Base-by-base conservation (phyloP, 2,329 filamentous ascomycete species). In the Talaromyces sp. region DNA sequence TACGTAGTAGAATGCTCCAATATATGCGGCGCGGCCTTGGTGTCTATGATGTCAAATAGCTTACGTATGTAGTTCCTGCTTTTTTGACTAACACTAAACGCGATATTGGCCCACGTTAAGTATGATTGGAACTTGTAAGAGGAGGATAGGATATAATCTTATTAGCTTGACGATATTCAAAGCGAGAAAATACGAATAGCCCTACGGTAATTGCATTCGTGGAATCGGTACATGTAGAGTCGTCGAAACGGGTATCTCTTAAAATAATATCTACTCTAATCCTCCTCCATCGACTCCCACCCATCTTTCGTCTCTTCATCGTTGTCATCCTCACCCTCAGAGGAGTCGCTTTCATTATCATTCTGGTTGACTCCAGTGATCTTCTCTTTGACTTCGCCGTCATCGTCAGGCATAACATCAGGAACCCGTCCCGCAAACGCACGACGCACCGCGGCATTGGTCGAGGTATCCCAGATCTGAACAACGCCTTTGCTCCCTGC, bases 401-500 rank as follows among this genome's bases (percentile, higher is more conserved):
- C 85, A 7, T 81, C 77, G 17, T 51, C 59, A 32, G 59, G 27
- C 63, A 81, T 78, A 49, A 85, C 77, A 63, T 81, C 78, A 38
- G 85, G 82, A 60, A 93, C 82, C 61, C 86, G 87, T 69, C 80
- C 85, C 38, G 89, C 91, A 78, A 99, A 99, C 1, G 89, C 88
- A 64, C 89, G 84, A 61, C 95, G 86, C 32, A 99, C 91, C 27
- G 89, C 89, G 14, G 85, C 86, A 73, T 99, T 99, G 60, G 95
- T 99, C 74, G 91, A 88, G 24, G 95, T 97, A 76, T 98, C 93
- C 95, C 95, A 99, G 58, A 99, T 87, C 73, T 96, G 90, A 71
- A 98, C 87, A 38, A 86, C 85, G 52, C 95, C 95, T 79, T 96
- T 96, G 81, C 93, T 98, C 59, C 95, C 95, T 7, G 93, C 95